Conservation (phyloP, 1,284 basidiomycete genomes). For the Heterobasidion annosum region DNA sequence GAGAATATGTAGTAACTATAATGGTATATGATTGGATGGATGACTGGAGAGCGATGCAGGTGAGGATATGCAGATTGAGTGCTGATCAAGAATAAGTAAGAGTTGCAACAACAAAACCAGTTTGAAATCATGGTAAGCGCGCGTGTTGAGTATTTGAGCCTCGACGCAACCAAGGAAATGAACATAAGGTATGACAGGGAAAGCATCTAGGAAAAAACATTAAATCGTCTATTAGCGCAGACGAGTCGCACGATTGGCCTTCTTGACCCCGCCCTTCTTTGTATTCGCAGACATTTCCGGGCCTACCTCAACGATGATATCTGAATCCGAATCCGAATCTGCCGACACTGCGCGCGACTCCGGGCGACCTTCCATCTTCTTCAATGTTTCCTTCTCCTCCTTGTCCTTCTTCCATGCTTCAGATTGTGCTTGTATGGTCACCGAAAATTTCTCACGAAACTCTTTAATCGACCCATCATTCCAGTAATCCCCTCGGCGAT, state of each 20-base stretch:
- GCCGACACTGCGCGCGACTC: slow-evolving; percentile 8
- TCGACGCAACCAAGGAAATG: background rate
- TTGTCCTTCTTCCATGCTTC: slow-evolving; percentile 30
- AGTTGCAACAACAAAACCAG: no score
- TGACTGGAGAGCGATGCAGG: no score
- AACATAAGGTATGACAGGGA: background rate
- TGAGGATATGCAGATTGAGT: no score
- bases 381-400: slow-evolving; percentile 11
- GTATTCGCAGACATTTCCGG: background rate
- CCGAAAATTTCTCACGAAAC: slow-evolving; percentile 25
- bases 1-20: no score
- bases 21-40: no score
- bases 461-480: slow-evolving; percentile 24
- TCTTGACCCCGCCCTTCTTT: background rate
- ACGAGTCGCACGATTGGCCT: background rate
- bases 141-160: no score
- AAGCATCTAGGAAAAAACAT: background rate
- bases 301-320: slow-evolving; percentile 28
- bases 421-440: slow-evolving; percentile 27
- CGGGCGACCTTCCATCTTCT: slow-evolving; percentile 7
- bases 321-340: slow-evolving; percentile 28
- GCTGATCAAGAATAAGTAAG: no score
- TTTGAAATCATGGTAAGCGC: no score
- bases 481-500: slow-evolving; percentile 31
- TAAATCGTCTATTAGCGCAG: background rate